phyloP scores from a whole-genome alignment of 2,329 filamentous ascomycete genomes.

The Hortaea sp. region DNA sequence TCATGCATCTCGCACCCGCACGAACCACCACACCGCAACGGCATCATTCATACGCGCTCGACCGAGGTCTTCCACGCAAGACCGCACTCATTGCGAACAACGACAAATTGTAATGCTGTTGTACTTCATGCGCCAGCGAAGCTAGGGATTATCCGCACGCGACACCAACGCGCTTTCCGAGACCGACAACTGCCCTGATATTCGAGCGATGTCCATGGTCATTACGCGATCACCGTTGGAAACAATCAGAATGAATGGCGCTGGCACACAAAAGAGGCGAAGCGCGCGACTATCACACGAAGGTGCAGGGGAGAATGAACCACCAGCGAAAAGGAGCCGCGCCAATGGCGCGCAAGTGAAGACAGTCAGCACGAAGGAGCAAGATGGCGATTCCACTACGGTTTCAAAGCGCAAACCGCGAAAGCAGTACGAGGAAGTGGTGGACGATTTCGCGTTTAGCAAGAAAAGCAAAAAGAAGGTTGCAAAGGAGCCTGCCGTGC shows the following conservation, averaged over 20 bases:
- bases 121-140: constrained; percentile 1
- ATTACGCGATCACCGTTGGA: constrained; percentile 34
- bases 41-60: constrained; percentile 12
- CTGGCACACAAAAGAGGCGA: constrained; percentile 36
- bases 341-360: constrained; percentile 25
- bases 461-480: constrained; percentile 28
- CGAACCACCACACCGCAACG: constrained; percentile 2
- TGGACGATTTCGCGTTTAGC: constrained; percentile 40
- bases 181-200: not conserved
- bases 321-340: constrained; percentile 33
- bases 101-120: not conserved
- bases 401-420: constrained; percentile 25
- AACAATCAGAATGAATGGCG: constrained; percentile 38
- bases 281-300: constrained; percentile 34
- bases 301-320: constrained; percentile 35
- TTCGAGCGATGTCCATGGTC: constrained; percentile 26
- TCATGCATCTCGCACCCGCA: not conserved
- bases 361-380: constrained; percentile 26
- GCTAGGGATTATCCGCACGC: constrained; percentile 3
- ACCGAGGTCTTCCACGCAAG: constrained; percentile 9
- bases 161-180: constrained; percentile 8
- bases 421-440: constrained; percentile 32
- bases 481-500: constrained; percentile 22
- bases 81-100: constrained; percentile 3
- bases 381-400: constrained; percentile 22